These are phyloP conservation scores for Lavandula angustifolia DNA, from an alignment of 257 asterid genomes.

Conservation along the genomic window DNA sequence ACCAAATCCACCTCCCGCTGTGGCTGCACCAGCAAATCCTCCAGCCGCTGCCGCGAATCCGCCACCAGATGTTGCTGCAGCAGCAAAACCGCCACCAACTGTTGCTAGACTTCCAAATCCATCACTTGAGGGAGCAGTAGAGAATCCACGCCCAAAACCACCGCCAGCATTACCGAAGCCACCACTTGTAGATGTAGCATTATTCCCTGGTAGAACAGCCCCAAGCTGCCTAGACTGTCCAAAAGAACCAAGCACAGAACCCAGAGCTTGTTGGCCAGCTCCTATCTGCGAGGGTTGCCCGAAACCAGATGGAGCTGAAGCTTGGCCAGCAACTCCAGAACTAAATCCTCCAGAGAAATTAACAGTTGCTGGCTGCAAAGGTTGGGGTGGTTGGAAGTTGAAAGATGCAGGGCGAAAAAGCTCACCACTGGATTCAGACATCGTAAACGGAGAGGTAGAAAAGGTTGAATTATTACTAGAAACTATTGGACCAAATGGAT, in stretches of 20 bases:
- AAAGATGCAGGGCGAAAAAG: constrained; percentile 93
- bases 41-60: constrained; percentile 27
- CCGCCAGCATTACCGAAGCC: constrained; percentile 49
- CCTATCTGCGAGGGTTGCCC: constrained; percentile 82
- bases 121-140: constrained; percentile 51
- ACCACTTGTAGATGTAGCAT: constrained; percentile 51
- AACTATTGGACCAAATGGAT: constrained; percentile 66
- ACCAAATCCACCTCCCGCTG: constrained; percentile 44
- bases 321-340: constrained; percentile 51
- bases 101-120: constrained; percentile 54
- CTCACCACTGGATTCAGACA: constrained; percentile 56
- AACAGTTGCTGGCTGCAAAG: constrained; percentile 44
- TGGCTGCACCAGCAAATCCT: constrained; percentile 42
- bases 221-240: constrained; percentile 98
- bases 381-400: constrained; percentile 63
- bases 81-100: constrained; percentile 61
- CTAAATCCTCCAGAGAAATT: constrained; percentile 58
- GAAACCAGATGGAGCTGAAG: constrained; percentile 58
- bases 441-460: constrained; percentile 41
- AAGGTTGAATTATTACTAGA: constrained; percentile 43
- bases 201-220: constrained; percentile 62
- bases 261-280: constrained; percentile 82
- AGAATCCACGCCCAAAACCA: constrained; percentile 60
- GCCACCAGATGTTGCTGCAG: neutral
- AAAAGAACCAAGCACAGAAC: constrained; percentile 88